Evolutionary conservation across 2,329 filamentous ascomycete genomes (phyloP).

Genomic region (Fusarium pilosicola): DNA sequence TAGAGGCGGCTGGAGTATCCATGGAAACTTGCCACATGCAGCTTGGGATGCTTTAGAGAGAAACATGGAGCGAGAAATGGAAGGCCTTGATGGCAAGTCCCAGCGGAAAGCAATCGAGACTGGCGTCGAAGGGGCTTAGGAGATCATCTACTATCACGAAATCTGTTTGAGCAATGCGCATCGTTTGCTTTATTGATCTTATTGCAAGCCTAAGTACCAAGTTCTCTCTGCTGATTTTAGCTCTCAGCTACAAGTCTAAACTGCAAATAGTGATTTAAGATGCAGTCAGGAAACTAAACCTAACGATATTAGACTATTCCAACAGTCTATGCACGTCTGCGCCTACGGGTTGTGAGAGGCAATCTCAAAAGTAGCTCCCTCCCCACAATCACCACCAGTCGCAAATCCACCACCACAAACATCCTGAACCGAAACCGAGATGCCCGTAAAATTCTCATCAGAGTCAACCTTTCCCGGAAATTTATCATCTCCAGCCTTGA

Average conservation of each 20-base stretch:
- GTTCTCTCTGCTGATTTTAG: no score
- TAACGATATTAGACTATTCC: fast-evolving
- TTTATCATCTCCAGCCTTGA: background rate
- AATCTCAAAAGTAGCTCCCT: background rate
- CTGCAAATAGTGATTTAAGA: background rate
- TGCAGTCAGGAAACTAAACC: fast-evolving
- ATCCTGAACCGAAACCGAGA: background rate
- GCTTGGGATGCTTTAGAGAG: background rate
- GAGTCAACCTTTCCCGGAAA: background rate
- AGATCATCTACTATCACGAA: fast-evolving
- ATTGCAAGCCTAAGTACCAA: fast-evolving
- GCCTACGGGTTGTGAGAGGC: background rate
- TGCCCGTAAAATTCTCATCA: background rate
- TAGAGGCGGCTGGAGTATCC: background rate
- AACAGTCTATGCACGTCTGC: background rate
- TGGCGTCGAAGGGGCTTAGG: fast-evolving
- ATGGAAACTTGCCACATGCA: background rate
- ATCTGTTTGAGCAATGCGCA: background rate
- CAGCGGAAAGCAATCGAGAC: background rate
- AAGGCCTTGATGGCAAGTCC: fast-evolving
- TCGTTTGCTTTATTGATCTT: background rate
- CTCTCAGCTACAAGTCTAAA: background rate
- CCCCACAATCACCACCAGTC: background rate
- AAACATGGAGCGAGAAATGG: background rate
- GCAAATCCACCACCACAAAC: background rate